phyloP scores from a whole-genome alignment of 1,284 basidiomycete species.

The Leccinum pachyderme region DNA sequence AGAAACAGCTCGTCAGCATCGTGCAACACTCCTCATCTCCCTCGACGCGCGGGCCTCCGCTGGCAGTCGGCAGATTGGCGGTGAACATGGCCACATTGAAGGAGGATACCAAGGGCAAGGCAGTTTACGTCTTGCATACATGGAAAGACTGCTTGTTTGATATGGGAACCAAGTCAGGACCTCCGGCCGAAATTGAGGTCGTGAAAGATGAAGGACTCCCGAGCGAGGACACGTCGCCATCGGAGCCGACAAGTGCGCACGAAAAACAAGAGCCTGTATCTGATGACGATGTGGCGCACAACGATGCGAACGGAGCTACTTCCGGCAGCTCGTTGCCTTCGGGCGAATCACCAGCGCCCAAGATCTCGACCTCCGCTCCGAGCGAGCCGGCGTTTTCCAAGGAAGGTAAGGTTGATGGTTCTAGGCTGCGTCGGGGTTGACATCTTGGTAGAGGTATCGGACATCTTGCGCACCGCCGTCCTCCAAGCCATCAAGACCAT shows the following conservation, averaged over 20 bases:
- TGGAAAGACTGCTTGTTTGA: conserved; percentile 74
- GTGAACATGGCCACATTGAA: conserved; percentile 47
- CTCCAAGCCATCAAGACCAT: conserved; percentile 61
- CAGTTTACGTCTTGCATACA: conserved; percentile 64
- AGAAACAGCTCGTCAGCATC: conserved; percentile 59
- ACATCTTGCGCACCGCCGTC: conserved; percentile 66
- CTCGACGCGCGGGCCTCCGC: conserved; percentile 44
- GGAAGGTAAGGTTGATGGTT: conserved; percentile 24
- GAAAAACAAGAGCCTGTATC: conserved; percentile 6
- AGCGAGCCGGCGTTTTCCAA: conserved; percentile 16
- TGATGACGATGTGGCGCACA: conserved; percentile 14
- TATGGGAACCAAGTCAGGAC: conserved; percentile 58
- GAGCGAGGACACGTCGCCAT: conserved; percentile 17
- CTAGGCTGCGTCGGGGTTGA: conserved; percentile 6
- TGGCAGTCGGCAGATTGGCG: conserved; percentile 72
- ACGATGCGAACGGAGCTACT: conserved; percentile 14
- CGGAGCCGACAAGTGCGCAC: conserved; percentile 5
- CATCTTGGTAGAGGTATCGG: conserved; percentile 53
- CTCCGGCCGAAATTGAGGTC: conserved; percentile 42
- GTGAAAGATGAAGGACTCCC: conserved; percentile 21
- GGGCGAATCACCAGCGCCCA: not conserved
- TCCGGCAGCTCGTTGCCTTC: conserved; percentile 5
- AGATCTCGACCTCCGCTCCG: conserved; percentile 9
- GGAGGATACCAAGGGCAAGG: conserved; percentile 64
- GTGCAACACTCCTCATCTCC: conserved; percentile 43